Conservation (phyloP, 1,284 basidiomycete genomes). For the Microbotryum silenes-acaulis region DNA sequence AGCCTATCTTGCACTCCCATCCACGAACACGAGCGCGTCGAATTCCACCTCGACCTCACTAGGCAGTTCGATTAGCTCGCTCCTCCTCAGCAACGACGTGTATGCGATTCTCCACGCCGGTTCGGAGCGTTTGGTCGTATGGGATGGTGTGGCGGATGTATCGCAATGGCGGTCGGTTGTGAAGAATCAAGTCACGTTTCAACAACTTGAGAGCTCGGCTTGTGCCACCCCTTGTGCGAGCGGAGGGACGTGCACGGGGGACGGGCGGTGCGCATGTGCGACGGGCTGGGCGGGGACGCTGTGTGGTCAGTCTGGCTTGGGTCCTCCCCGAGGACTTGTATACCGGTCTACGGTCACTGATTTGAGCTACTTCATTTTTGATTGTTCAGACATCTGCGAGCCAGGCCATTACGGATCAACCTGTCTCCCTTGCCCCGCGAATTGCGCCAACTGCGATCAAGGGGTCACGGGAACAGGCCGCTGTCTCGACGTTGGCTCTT, state of each 20-base stretch:
- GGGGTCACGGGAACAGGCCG: slow-evolving; percentile 63
- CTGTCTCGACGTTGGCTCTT: slow-evolving; percentile 49
- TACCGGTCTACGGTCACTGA: not conserved
- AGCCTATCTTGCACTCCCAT: slow-evolving; percentile 11
- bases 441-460: slow-evolving; percentile 60
- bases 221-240: slow-evolving; percentile 52
- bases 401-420: slow-evolving; percentile 61
- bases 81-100: slow-evolving; percentile 18
- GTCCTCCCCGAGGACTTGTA: too few species aligned
- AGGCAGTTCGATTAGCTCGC: slow-evolving; percentile 1
- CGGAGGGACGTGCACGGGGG: slow-evolving; percentile 57
- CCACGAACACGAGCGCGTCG: slow-evolving; percentile 11
- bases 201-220: slow-evolving; percentile 16
- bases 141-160: slow-evolving; percentile 27
- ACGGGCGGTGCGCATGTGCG: slow-evolving; percentile 61
- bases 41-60: not conserved
- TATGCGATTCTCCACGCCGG: slow-evolving; percentile 11
- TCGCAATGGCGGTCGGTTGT: slow-evolving; percentile 12
- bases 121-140: slow-evolving; percentile 24
- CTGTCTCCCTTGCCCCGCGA: slow-evolving; percentile 59
- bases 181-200: slow-evolving; percentile 13
- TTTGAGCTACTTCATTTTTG: too few species aligned
- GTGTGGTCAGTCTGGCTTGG: slow-evolving; percentile 43
- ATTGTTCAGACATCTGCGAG: slow-evolving; percentile 53
- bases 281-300: slow-evolving; percentile 63